Conservation (phyloP, 371 early-diverging fungal species). For the Apophysomyces sp. region DNA sequence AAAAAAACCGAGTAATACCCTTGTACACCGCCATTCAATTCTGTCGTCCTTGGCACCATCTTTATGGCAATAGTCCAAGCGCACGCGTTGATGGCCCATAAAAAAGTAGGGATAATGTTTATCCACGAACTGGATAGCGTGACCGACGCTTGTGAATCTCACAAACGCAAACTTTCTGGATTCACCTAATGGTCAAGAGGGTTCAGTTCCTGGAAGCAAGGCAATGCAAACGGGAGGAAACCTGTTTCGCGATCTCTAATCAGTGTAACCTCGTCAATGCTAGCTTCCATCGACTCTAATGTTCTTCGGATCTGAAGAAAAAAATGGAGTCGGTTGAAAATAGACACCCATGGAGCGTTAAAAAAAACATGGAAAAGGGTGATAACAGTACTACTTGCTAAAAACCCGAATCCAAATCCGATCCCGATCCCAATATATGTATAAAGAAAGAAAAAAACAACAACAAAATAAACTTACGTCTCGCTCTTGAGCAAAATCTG, state of each 20-base stretch:
- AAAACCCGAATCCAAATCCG: not conserved
- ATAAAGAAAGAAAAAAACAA: not conserved
- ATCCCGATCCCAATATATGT: not conserved
- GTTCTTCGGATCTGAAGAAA: slow-evolving; percentile 24
- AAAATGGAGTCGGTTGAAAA: not conserved
- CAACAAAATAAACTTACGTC: slow-evolving; percentile 30
- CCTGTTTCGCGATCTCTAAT: slow-evolving; percentile 56
- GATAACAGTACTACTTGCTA: not conserved
- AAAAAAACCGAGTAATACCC: too few species aligned
- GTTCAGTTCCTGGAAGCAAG: not conserved
- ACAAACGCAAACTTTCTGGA: slow-evolving; percentile 67
- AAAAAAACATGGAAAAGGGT: not conserved
- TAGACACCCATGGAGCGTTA: not conserved
- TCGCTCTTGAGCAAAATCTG: slow-evolving; percentile 36
- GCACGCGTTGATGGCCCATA: slow-evolving; percentile 46
- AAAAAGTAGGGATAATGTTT: slow-evolving; percentile 39
- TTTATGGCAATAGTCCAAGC: slow-evolving; percentile 56
- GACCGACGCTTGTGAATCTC: slow-evolving; percentile 62
- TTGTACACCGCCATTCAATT: slow-evolving; percentile 55
- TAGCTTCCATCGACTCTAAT: slow-evolving; percentile 25
- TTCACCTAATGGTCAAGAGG: slow-evolving; percentile 31
- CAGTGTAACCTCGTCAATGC: slow-evolving; percentile 37
- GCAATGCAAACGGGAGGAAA: slow-evolving; percentile 8
- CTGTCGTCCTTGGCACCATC: slow-evolving; percentile 35
- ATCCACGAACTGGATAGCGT: slow-evolving; percentile 64